Evolutionary conservation across 129 eudicot species (phyloP).

Genomic region (Smallanthus sonchifolius): DNA sequence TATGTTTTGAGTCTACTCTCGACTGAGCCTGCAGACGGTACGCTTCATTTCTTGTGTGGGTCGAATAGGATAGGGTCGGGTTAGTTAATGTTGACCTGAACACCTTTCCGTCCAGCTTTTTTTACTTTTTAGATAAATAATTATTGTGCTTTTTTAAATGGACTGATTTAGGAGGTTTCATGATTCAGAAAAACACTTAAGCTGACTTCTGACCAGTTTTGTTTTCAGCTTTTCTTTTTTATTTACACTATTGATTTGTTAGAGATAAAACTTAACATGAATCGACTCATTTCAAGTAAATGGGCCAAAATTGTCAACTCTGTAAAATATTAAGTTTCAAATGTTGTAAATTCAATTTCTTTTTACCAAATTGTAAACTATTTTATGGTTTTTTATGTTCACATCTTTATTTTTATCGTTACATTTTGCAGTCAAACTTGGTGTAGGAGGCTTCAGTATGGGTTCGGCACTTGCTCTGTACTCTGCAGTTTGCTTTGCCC

Average conservation of each 20-base stretch:
- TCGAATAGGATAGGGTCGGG: background rate
- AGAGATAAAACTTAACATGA: background rate
- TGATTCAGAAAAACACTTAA: background rate
- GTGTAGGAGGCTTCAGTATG: constrained; percentile 93
- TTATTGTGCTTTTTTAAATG: background rate
- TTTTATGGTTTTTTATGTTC: background rate
- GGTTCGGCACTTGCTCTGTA: constrained; percentile 76
- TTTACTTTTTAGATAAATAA: background rate
- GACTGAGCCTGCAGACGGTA: constrained; percentile 61
- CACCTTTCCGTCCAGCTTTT: background rate
- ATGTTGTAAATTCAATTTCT: too few species aligned
- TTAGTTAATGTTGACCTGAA: background rate
- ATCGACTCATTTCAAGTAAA: background rate
- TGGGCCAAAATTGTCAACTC: background rate
- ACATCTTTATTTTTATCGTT: background rate
- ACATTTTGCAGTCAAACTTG: constrained; percentile 57
- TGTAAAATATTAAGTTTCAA: background rate
- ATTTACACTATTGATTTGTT: background rate
- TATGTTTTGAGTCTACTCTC: constrained; percentile 74
- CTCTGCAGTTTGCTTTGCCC: constrained; percentile 60
- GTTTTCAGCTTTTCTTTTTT: background rate
- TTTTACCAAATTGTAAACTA: background rate
- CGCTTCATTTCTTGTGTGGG: constrained; percentile 15
- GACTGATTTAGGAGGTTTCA: background rate
- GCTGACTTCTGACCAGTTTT: background rate